Conservation (phyloP, 202 grass and related monocot species). For the Panicum hallii region DNA sequence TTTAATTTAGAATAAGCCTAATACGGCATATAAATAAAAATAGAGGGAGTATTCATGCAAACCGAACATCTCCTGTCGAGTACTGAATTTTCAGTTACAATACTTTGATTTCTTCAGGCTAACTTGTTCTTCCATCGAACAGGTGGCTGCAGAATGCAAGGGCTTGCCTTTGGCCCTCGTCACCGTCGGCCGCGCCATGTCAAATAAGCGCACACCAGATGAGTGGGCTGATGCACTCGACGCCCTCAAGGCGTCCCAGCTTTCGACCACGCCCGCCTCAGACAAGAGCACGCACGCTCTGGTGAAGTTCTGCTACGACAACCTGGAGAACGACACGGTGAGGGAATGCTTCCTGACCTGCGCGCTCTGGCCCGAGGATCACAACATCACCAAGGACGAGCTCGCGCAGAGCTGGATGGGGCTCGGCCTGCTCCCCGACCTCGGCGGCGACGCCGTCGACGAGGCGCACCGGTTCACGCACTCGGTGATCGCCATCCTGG, state of each 20-base stretch:
- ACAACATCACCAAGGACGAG: conserved; percentile 56
- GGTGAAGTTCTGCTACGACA: conserved; percentile 69
- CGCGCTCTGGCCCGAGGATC: conserved; percentile 68
- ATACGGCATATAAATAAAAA: too few species aligned
- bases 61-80: too few species aligned
- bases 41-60: too few species aligned
- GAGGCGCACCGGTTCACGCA: conserved; percentile 45
- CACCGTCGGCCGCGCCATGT: conserved; percentile 60
- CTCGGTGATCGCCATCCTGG: conserved; percentile 37
- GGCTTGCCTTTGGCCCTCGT: conserved; percentile 61
- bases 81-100: not conserved
- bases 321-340: conserved; percentile 41
- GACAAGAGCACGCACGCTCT: conserved; percentile 41
- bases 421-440: conserved; percentile 49
- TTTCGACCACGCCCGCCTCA: not conserved
- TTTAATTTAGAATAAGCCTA: too few species aligned
- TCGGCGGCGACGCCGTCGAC: conserved; percentile 20
- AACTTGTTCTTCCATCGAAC: not conserved
- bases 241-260: conserved; percentile 29
- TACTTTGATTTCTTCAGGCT: not conserved
- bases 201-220: conserved; percentile 41
- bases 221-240: conserved; percentile 51
- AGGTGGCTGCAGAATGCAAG: conserved; percentile 55
- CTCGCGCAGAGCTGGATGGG: conserved; percentile 65
- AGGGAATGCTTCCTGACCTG: conserved; percentile 58